A percentile compares a stretch with the other conserved stretches of the same genome.
These are phyloP conservation scores for Exobasidium rhododendri DNA, from an alignment of 1,284 basidiomycete species.

Conservation along the genomic window DNA sequence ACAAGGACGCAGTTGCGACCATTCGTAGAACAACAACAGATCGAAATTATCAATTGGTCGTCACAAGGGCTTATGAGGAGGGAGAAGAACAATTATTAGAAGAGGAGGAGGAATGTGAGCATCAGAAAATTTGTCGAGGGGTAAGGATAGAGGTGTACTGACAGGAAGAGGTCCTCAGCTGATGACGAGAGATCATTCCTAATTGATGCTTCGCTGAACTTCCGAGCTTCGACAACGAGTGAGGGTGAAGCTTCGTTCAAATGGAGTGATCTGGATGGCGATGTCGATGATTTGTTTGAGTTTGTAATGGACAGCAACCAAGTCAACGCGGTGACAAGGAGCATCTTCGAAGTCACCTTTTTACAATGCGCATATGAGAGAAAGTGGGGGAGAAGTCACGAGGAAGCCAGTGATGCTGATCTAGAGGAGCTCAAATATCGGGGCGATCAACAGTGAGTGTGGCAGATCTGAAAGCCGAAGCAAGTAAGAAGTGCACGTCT, in stretches of 20 bases:
- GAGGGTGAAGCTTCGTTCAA: conserved; percentile 39
- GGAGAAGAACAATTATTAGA: conserved; percentile 90
- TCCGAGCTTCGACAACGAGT: conserved; percentile 59
- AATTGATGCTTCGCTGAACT: conserved; percentile 77
- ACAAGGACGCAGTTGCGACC: conserved; percentile 90
- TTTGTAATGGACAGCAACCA: conserved; percentile 64
- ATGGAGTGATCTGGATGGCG: conserved; percentile 68
- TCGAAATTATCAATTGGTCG: conserved; percentile 88
- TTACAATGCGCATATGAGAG: conserved; percentile 87
- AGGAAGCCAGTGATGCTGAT: conserved; percentile 49
- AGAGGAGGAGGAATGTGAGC: conserved; percentile 86
- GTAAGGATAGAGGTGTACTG: background rate
- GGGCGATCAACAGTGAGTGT: conserved; percentile 22
- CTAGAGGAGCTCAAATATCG: conserved; percentile 54
- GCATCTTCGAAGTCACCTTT: conserved; percentile 85
- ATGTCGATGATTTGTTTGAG: conserved; percentile 69
- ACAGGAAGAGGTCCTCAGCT: conserved; percentile 56
- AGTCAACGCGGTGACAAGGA: conserved; percentile 77
- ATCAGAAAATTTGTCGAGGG: background rate
- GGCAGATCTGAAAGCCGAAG: conserved; percentile 4
- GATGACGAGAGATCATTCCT: conserved; percentile 83
- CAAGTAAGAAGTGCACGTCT: background rate
- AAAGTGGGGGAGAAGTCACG: conserved; percentile 43
- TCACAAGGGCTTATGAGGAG: conserved; percentile 90
- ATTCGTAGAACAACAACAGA: conserved; percentile 78